Conservation (phyloP, 768 basidiomycete species). For the Trametes cingulata region DNA sequence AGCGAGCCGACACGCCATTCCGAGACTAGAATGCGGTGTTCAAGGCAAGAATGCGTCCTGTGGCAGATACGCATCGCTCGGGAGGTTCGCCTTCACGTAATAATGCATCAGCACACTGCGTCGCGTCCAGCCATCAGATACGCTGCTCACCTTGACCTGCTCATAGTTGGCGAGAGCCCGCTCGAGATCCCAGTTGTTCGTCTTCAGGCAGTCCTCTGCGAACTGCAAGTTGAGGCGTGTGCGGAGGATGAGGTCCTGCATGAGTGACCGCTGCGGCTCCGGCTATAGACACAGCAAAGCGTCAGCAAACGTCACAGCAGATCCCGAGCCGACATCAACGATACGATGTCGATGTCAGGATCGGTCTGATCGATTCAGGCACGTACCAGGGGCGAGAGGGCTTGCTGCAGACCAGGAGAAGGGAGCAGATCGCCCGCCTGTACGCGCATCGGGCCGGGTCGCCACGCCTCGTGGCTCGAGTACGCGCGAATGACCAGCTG, state of each 20-base stretch:
- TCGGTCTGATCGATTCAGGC: conserved; percentile 17
- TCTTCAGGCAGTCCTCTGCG: conserved; percentile 80
- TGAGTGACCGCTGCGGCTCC: conserved; percentile 67
- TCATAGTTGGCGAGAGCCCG: conserved; percentile 84
- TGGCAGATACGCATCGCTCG: conserved; percentile 46
- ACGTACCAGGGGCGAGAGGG: conserved; percentile 56
- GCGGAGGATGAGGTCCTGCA: conserved; percentile 66
- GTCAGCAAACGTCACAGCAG: conserved; percentile 1
- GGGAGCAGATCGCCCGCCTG: conserved; percentile 48
- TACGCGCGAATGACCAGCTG: conserved; percentile 82
- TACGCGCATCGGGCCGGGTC: conserved; percentile 69
- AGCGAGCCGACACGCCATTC: conserved; percentile 14
- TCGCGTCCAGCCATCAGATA: conserved; percentile 4
- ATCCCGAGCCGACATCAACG: not conserved
- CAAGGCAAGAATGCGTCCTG: conserved; percentile 55
- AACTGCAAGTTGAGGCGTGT: conserved; percentile 82
- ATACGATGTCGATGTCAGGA: conserved; percentile 5
- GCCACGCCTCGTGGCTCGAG: conserved; percentile 81
- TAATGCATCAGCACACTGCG: conserved; percentile 29
- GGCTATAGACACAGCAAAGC: conserved; percentile 45
- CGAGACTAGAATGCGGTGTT: conserved; percentile 13
- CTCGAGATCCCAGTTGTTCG: conserved; percentile 83
- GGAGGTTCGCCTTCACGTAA: conserved; percentile 21
- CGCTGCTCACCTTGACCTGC: conserved; percentile 71
- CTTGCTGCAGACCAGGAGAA: conserved; percentile 43